Base-by-base conservation (phyloP, 345 rosid genomes). In the Hevea brasiliensis region DNA sequence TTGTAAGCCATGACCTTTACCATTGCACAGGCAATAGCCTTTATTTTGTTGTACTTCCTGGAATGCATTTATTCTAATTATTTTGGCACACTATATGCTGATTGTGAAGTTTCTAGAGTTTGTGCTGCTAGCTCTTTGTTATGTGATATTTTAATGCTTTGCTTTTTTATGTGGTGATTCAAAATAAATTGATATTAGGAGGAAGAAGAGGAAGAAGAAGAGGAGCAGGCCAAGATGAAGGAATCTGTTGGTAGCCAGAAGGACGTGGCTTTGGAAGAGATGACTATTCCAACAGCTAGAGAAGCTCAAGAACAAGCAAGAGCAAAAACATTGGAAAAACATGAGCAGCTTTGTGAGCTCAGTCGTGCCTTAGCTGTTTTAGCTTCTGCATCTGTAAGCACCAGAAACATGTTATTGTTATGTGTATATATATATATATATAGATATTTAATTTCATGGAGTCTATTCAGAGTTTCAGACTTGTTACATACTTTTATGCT, bases 281-380 rank as follows among this genome's bases (percentile, higher is more conserved):
- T 91, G 94, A 63, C 64, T 45, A 72, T 64, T 82, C 77, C 93
- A 67, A 92, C 97, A 26, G 87, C 92, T 73, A 88, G 82, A 77
- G 94, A 92, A 78, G 94, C 89, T 37, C 82, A 68, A 53, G 93
- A 95, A 76, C 90, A 83, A 80, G 91, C 89, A 15, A 90, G 68
- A 78, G 92, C 93, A 10, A 90, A 86, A 89, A 89, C 98, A 66
- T 72, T 92, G 65, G 98, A 94, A 84, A 87, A 92, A 76, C 97
- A 89, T 60, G 98, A 90, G 76, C 92, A 95, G 81, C 99, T 95
- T 53, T 95, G 99, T 80, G 98, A 95, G 80, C 97, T 92, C 72
- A 92, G 98, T 72, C 97, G 92, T 81, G 99, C 99, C 58, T 76
- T 95, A 76, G 97, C 99, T 74, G 91, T 95, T 77, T 82, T 95